Evolutionary conservation across 768 basidiomycete species (phyloP), one percentile per base, ranked within the genome.

Genomic region (Royoungia palumana): DNA sequence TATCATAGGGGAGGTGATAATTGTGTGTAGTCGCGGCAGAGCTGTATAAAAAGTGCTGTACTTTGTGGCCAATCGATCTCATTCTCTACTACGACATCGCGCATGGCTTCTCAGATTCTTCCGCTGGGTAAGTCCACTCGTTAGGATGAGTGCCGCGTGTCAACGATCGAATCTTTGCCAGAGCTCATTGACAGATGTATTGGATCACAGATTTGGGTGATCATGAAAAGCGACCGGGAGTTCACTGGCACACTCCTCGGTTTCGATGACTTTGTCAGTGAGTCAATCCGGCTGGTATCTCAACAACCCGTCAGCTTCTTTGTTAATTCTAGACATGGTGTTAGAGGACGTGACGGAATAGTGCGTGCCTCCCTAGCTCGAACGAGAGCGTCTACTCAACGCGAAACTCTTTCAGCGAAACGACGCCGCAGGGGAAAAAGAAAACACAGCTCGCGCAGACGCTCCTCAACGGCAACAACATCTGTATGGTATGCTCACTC

Each of bases 251-350:
- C 85, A 3, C 75, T 99, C 35, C 77, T 95, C 28, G 95, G 95
- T 2, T 99, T 99, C 60, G 95, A 99, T 66, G 95, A 99, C 71
- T 99, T 95, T 69, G 95, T 99, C 69, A 99, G 95, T 97, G 67
- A 80, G 95, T 94, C 8, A 16, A 16, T 41, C 42, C 41, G 14
- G 17, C 38, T 37, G 22, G 16, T 8, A 24, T 21, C 24, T 21
- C 22, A 16, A 36, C 24, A 4, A 34, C 41, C 46, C 16, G 32
- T 34, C 50, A 38, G 48, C 53, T 21, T 3, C 38, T 35, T 20
- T 36, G 22, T 36, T 25, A 12, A 27, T 22, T 9, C 32, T 45
- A 93, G 90, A 93, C 64, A 91, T 94, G 87, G 92, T 94, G 6
- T 71, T 99, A 45, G 92, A 98, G 64, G 94, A 99, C 58, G 95